phyloP scores from a whole-genome alignment of 495 filamentous ascomycete genomes.

The Amorphotheca resinae region DNA sequence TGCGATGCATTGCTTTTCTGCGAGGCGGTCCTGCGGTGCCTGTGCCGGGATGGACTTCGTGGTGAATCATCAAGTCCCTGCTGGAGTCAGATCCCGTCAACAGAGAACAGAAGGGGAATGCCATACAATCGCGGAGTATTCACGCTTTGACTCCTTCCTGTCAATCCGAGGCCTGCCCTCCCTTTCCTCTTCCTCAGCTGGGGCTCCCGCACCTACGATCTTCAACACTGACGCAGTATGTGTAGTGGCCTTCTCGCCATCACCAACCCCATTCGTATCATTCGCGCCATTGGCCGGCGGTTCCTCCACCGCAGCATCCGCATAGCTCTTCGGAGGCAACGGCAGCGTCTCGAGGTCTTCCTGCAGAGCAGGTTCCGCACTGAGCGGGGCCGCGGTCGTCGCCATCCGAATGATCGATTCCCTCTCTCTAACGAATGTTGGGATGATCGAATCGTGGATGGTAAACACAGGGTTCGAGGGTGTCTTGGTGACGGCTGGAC shows the following conservation, averaged over 20 bases:
- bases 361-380: conserved; percentile 9
- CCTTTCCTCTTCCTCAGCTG: background rate
- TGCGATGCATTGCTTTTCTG: conserved; percentile 15
- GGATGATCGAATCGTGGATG: background rate
- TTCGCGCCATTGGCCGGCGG: conserved; percentile 1
- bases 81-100: background rate
- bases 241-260: background rate
- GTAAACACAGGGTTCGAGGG: too few relatives aligned
- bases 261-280: background rate
- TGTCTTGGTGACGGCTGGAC: too few relatives aligned
- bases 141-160: conserved; percentile 12
- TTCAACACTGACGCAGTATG: conserved; percentile 8
- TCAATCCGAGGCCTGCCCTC: conserved; percentile 4
- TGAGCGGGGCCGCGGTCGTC: conserved; percentile 4
- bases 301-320: conserved; percentile 16
- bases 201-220: conserved; percentile 12
- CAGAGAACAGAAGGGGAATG: background rate
- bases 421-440: background rate
- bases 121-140: conserved; percentile 12
- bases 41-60: conserved; percentile 10
- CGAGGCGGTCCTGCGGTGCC: conserved; percentile 14
- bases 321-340: conserved; percentile 17
- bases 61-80: conserved; percentile 20
- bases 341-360: conserved; percentile 11
- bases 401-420: conserved; percentile 6